Evolutionary conservation across 768 basidiomycete genomes (phyloP).

Genomic region (Amanita inopinata): DNA sequence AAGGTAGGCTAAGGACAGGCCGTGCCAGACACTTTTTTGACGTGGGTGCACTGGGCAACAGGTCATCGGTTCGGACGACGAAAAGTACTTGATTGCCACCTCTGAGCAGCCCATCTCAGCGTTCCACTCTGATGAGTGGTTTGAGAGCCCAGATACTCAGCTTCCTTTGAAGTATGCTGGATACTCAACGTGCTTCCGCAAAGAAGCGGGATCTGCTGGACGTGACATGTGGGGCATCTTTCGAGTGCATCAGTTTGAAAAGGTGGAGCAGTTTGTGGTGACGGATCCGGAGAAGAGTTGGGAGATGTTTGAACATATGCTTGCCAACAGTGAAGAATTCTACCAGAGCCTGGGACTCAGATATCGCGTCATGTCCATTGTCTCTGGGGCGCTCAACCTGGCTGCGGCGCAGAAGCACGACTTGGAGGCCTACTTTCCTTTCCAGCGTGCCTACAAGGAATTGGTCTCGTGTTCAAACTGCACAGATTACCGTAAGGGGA

Average conservation of each 20-base stretch:
- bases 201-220: conserved; percentile 96
- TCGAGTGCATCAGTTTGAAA: conserved; percentile 99
- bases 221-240: conserved; percentile 99
- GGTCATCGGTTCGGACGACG: conserved; percentile 86
- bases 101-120: conserved; percentile 98
- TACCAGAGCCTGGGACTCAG: conserved; percentile 92
- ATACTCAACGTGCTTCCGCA: conserved; percentile 95
- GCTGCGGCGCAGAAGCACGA: conserved; percentile 98
- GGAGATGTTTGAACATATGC: conserved; percentile 88
- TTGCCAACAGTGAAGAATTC: conserved; percentile 84
- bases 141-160: conserved; percentile 84
- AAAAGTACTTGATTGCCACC: conserved; percentile 98
- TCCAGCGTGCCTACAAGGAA: conserved; percentile 94
- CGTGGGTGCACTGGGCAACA: conserved; percentile 18
- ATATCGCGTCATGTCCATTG: conserved; percentile 90
- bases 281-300: conserved; percentile 93
- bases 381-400: conserved; percentile 92
- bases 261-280: conserved; percentile 94
- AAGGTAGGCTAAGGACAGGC: conserved; percentile 44
- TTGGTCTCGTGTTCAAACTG: conserved; percentile 97
- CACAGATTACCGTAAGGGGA: conserved; percentile 90
- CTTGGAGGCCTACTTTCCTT: conserved; percentile 99
- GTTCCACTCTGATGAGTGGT: conserved; percentile 95
- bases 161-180: conserved; percentile 88
- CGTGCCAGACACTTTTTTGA: background rate